Conservation (phyloP, 257 asterid species). For the Vinca minor region DNA sequence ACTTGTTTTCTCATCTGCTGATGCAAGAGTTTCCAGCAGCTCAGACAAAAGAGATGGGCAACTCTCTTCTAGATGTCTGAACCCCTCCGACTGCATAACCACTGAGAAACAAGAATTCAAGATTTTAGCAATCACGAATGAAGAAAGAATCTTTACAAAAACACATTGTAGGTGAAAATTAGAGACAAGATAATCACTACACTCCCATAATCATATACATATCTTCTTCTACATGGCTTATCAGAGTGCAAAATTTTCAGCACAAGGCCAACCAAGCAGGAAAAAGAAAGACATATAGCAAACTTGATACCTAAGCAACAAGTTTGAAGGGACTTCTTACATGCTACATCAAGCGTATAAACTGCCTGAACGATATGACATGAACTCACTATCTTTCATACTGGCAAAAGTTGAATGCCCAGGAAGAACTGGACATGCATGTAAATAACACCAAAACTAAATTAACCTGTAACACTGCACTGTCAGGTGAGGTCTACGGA, state of each 20-base stretch:
- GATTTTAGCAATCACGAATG: conserved; percentile 17
- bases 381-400: not conserved
- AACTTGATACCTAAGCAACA: not conserved
- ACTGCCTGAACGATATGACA: not conserved
- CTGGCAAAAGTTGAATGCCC: not conserved
- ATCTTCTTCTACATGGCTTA: not conserved
- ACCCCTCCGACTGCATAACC: conserved; percentile 85
- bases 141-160: no score
- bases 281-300: not conserved
- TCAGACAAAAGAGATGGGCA: conserved; percentile 71
- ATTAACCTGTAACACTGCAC: conserved; percentile 84
- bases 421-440: conserved; percentile 17
- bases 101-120: conserved; percentile 30
- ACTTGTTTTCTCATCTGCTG: conserved; percentile 56
- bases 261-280: not conserved
- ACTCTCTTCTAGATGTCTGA: conserved; percentile 61
- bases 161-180: not conserved
- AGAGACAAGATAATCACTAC: no score
- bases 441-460: conserved; percentile 10
- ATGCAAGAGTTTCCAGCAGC: conserved; percentile 82
- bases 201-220: no score
- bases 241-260: not conserved
- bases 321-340: not conserved
- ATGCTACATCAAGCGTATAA: not conserved
- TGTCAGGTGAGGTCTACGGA: conserved; percentile 82